Evolutionary conservation across 495 filamentous ascomycete genomes (phyloP), one percentile per base, ranked within the genome.

Genomic region (Neurospora sp.): DNA sequence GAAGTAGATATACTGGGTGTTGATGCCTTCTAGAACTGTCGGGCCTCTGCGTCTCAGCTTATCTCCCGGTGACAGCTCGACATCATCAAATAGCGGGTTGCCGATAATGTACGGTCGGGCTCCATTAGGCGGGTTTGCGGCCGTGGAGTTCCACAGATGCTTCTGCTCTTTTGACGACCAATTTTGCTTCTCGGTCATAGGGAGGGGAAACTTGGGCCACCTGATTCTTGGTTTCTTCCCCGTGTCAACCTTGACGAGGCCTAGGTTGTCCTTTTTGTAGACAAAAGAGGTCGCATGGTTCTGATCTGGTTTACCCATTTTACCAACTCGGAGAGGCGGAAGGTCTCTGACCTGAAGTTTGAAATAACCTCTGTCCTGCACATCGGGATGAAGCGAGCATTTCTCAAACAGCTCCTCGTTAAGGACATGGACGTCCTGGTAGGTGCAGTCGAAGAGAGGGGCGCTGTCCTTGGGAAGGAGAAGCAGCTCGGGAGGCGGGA

Each of bases 1-100:
- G 73, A 80, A 81, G 54, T 81, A 81, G 54, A 81, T 75, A 62
- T 81, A 81, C 71, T 81, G 79, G 4, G 78, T 80, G 45, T 80
- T 81, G 71, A 81, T 80, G 34, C 79, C 79, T 54, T 81, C 79
- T 5, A 81, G 76, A 4, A 31, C 21, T 28, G 73, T 62, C 5
- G 71, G 74, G n/a, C 79, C 79, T 73, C 79, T 78, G 8, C 72
- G 74, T 31, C 72, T 76, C 15, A 81, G 74, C 76, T 80, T 81
- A 42, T 81, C 75, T 45, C 79, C 79, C 4, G 79, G 78, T 37
- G 75, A 75, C 13, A 81, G 76, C 74, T 80, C 78, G 45, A 79
- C 73, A 54, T 81, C 79, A 9, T 76, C 62, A 36, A 81, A 81
- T 38, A 81, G 73, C n/a, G 79, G 79, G 34, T 81, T 81, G 38